Evolutionary conservation across 495 filamentous ascomycete genomes (phyloP).

Genomic region (Elaphomyces granulatus): DNA sequence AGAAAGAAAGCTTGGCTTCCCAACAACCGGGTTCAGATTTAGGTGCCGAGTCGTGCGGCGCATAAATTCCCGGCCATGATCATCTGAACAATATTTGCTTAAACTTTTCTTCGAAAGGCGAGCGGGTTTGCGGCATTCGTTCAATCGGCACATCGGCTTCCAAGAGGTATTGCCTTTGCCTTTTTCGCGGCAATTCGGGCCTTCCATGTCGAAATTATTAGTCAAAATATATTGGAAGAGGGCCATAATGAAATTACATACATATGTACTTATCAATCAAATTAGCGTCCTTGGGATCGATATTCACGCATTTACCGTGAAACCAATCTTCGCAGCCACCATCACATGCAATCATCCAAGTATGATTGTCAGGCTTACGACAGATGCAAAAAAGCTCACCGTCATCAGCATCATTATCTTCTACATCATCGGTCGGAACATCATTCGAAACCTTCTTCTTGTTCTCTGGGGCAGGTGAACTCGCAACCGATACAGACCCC

Average conservation of each 20-base stretch:
- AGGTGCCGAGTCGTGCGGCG: constrained; percentile 22
- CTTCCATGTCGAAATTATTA: constrained; percentile 15
- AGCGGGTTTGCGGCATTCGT: constrained; percentile 46
- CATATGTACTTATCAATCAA: constrained; percentile 60
- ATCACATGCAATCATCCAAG: constrained; percentile 65
- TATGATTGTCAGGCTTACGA: constrained; percentile 54
- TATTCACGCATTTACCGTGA: constrained; percentile 53
- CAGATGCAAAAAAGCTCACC: constrained; percentile 54
- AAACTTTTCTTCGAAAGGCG: constrained; percentile 29
- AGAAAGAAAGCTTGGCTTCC: background rate
- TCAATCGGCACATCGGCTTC: constrained; percentile 53
- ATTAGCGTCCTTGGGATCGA: constrained; percentile 44
- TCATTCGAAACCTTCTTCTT: constrained; percentile 21
- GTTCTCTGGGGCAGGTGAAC: constrained; percentile 25
- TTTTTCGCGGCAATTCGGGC: constrained; percentile 41
- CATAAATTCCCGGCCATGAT: constrained; percentile 48
- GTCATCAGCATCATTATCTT: constrained; percentile 29
- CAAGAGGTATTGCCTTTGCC: constrained; percentile 45
- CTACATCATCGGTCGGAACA: constrained; percentile 22
- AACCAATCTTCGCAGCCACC: constrained; percentile 64
- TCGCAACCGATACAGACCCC: constrained; percentile 23
- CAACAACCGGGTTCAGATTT: constrained; percentile 7
- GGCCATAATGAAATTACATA: constrained; percentile 14
- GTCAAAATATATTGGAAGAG: background rate
- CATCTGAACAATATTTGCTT: constrained; percentile 60